Evolutionary conservation across 805 yeast species (phyloP).

Genomic region (Nakazawaea wyomingensis): DNA sequence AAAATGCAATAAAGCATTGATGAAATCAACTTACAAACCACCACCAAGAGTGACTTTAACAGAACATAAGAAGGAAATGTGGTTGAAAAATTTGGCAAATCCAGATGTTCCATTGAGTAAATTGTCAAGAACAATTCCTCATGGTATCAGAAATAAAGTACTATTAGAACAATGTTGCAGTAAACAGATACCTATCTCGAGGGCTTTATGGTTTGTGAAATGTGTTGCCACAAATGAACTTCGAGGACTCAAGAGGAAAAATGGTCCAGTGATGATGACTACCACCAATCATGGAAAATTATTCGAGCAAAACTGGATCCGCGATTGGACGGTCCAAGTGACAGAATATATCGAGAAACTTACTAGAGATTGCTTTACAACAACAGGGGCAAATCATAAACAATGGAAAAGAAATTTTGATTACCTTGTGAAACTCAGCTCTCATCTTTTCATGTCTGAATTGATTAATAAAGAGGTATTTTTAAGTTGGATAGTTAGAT

Average conservation of each 20-base stretch:
- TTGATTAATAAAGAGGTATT: slow-evolving; percentile 60
- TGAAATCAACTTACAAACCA: slow-evolving; percentile 59
- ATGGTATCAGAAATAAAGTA: slow-evolving; percentile 73
- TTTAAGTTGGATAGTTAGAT: slow-evolving; percentile 57
- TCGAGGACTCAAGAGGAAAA: slow-evolving; percentile 50
- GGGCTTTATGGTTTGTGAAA: slow-evolving; percentile 89
- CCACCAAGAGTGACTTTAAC: slow-evolving; percentile 91
- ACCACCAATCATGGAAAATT: slow-evolving; percentile 3
- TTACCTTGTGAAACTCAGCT: slow-evolving; percentile 55
- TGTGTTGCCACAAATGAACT: slow-evolving; percentile 82
- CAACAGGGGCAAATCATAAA: slow-evolving; percentile 17
- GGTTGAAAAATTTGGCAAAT: slow-evolving; percentile 80
- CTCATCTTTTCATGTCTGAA: slow-evolving; percentile 63
- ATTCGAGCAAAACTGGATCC: slow-evolving; percentile 46
- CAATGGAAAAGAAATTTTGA: slow-evolving; percentile 47
- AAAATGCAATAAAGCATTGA: slow-evolving; percentile 37
- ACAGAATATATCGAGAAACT: slow-evolving; percentile 51
- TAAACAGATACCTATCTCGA: slow-evolving; percentile 63
- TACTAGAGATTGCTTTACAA: slow-evolving; percentile 35
- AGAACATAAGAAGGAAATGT: slow-evolving; percentile 75
- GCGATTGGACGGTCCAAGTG: slow-evolving; percentile 89
- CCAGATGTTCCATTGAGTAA: slow-evolving; percentile 58
- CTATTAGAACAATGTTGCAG: slow-evolving; percentile 68
- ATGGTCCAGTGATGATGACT: slow-evolving; percentile 12
- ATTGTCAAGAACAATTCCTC: slow-evolving; percentile 79